A percentile compares a stretch with the other conserved stretches of the same genome.
Conservation (phyloP, 768 basidiomycete species). For the Goffeauzyma gilvescens region DNA sequence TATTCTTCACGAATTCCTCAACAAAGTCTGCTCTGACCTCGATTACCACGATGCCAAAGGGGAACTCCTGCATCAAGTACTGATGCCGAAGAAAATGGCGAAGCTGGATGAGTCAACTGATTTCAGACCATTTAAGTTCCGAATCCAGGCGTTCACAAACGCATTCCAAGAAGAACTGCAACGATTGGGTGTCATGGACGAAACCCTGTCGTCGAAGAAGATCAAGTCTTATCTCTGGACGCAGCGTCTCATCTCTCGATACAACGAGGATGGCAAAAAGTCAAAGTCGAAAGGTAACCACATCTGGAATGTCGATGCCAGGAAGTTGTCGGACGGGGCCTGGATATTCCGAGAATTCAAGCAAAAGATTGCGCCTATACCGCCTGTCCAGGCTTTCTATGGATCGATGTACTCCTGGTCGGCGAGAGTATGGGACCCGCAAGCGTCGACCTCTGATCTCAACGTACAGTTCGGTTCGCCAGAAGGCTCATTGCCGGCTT, state of each 20-base stretch:
- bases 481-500: slow-evolving; percentile 45
- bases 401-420: slow-evolving; percentile 65
- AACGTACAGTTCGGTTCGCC: slow-evolving; percentile 66
- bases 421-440: slow-evolving; percentile 92
- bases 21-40: slow-evolving; percentile 76
- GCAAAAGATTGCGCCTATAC: slow-evolving; percentile 65
- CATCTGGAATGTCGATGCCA: slow-evolving; percentile 97
- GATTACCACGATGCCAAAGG: slow-evolving; percentile 85
- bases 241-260: slow-evolving; percentile 73
- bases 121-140: slow-evolving; percentile 96
- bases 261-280: slow-evolving; percentile 98
- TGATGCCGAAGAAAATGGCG: slow-evolving; percentile 97
- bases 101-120: slow-evolving; percentile 87
- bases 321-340: slow-evolving; percentile 42
- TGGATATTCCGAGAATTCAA: slow-evolving; percentile 82
- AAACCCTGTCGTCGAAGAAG: slow-evolving; percentile 93
- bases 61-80: slow-evolving; percentile 87
- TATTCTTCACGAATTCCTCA: slow-evolving; percentile 78
- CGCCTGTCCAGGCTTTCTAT: slow-evolving; percentile 50
- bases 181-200: slow-evolving; percentile 68
- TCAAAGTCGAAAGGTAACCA: slow-evolving; percentile 98
- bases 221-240: slow-evolving; percentile 88
- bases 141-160: slow-evolving; percentile 93
- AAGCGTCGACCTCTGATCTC: slow-evolving; percentile 61
- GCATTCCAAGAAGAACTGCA: slow-evolving; percentile 87